Evolutionary conservation across 176 grass and related monocot genomes (phyloP), one percentile per base, ranked within the genome.

Genomic region (Triticum timopheevii): DNA sequence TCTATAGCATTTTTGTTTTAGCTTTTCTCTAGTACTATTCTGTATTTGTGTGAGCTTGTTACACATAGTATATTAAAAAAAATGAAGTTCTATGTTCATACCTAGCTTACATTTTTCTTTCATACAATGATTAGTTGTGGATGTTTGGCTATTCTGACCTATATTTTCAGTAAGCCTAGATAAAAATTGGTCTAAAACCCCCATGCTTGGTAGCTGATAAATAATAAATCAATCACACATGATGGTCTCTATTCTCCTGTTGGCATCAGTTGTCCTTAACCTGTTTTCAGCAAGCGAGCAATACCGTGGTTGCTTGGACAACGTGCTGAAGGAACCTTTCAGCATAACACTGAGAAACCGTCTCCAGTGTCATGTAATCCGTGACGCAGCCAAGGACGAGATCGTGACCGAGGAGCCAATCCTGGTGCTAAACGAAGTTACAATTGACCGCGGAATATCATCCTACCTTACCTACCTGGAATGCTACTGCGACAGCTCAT

Each of bases 381-480:
- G 92, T 10, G 97, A 92, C 24, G 56, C 97, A 67, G 97, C 92
- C 2, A 99, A 97, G 81, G 94, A 97, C 73, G 97, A 99, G 85
- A 69, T 94, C 8, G 83, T 84, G 80, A 86, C 76, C 1, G 94
- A 97, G 92, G 97, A 95, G 30, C 97, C 94, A 74, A 92, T 99
- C 77, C 80, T 99, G 49, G 92, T 94, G 25, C 42, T 99, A 22
- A 99, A 99, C 1, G 94, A 99, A 88, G 94, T 97, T 56, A 97
- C 97, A 78, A 97, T 99, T 24, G 97, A 93, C 76, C 82, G 90
- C 59, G 94, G 97, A 34, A 99, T 99, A 89, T 99, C 97, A 22
- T 97, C 94, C 74, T 99, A 99, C 84, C 94, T 97, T 63, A 99
- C 97, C 64, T 92, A 91, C 80, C 85, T 99, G 64, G 97, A 99